Evolutionary conservation across 495 filamentous ascomycete species (phyloP), one percentile per base, ranked within the genome.

Genomic region (Thermochaetoides thermophila): DNA sequence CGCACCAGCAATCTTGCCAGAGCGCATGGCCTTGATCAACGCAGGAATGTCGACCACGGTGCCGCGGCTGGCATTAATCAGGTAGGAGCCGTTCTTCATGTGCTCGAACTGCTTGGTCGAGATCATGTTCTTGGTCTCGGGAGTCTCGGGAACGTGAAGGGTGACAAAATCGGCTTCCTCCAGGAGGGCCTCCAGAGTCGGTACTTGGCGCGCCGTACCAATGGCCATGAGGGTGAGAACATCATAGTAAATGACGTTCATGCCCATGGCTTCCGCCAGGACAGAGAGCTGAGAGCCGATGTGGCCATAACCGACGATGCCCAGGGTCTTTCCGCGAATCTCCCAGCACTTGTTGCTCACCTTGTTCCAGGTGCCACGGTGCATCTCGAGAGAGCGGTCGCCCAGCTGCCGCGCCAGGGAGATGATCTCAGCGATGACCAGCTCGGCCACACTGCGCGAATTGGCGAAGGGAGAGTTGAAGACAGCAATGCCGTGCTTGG

Each of bases 391-490:
- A 23, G 81, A 92, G 40, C 89, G 81, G 53, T 99, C 91, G 26
- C 84, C 78, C 40, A 96, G 67, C 58, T 96, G 87, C 19, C 91
- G 76, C 7, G 91, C 87, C 17, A 99, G 73, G 17, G 66, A 57
- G 53, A 99, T 92, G 43, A 99, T 87, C 52, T 96, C 89, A 24
- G 60, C 80, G 46, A 99, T 94, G 35, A 94, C 83, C 32, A 95
- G 66, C 62, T 99, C 91, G 17, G 91, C 91, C 27, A 99, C 91
- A 53, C 81, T 89, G 46, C 91, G 76, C 3, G 89, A 96, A 59
- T 99, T 96, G 60, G 82, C 85, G 55, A 96, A 96, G 0, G 91
- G 91, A 35, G 87, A 95, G 60, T 99, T 99, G 76, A 99, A 99
- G 32, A 99, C 91, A 9, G 84, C 83, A 59, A 95, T 87, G 32